phyloP scores from a whole-genome alignment of 768 basidiomycete genomes.

The Cystobasidium onofrii region DNA sequence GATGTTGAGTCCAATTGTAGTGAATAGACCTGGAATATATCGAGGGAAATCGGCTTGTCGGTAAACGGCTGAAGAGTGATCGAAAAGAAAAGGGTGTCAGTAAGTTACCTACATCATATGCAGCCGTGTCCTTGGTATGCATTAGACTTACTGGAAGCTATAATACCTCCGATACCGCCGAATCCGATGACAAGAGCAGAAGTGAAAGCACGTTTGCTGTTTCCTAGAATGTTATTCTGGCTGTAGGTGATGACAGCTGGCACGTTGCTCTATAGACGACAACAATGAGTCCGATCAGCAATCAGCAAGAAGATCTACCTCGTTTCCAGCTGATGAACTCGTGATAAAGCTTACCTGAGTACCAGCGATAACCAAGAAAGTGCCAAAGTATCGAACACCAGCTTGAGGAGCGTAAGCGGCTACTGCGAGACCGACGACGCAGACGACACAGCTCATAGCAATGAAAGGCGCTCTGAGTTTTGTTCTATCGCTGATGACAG shows the following conservation, averaged over 20 bases:
- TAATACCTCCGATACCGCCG: slow-evolving; percentile 41
- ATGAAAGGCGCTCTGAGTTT: slow-evolving; percentile 41
- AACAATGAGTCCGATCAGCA: neutral
- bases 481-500: slow-evolving; percentile 37
- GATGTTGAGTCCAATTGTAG: slow-evolving; percentile 35
- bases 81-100: neutral
- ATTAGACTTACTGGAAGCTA: slow-evolving; percentile 29
- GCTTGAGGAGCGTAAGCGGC: slow-evolving; percentile 18
- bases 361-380: slow-evolving; percentile 15
- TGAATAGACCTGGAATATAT: slow-evolving; percentile 23
- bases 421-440: slow-evolving; percentile 36
- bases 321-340: too few relatives aligned
- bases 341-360: slow-evolving; percentile 1
- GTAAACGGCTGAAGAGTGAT: neutral
- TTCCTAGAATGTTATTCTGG: slow-evolving; percentile 39
- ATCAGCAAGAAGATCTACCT: too few relatives aligned
- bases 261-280: slow-evolving; percentile 8
- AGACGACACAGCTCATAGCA: slow-evolving; percentile 36
- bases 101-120: neutral
- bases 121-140: neutral
- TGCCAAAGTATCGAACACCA: slow-evolving; percentile 14
- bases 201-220: slow-evolving; percentile 40
- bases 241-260: slow-evolving; percentile 36
- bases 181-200: slow-evolving; percentile 38
- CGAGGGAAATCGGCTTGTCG: slow-evolving; percentile 13